Evolutionary conservation across 176 grass and related monocot species (phyloP).

Genomic region (Saccharum officinarum): DNA sequence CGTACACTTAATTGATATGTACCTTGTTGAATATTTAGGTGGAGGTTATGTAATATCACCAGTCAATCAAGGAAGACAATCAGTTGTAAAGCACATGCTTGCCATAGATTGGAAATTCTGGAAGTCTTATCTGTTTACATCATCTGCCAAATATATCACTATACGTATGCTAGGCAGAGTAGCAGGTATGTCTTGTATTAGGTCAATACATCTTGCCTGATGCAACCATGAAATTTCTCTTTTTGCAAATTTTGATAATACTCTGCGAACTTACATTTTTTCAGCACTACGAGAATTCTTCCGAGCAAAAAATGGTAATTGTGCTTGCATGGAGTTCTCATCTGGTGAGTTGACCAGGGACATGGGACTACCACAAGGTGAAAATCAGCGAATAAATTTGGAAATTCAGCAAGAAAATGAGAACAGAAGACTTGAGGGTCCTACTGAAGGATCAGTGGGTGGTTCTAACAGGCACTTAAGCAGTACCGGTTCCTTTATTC

Average conservation of each 20-base stretch:
- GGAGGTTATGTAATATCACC: constrained; percentile 97
- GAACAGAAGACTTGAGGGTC: constrained; percentile 45
- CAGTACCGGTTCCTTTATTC: constrained; percentile 64
- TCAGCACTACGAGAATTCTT: constrained; percentile 93
- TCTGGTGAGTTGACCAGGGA: constrained; percentile 70
- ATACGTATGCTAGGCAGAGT: constrained; percentile 84
- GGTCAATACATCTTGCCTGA: constrained; percentile 27
- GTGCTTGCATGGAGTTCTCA: constrained; percentile 70
- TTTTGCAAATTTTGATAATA: constrained; percentile 15
- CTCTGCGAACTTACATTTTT: constrained; percentile 6
- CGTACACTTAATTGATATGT: constrained; percentile 29
- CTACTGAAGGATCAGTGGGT: constrained; percentile 46
- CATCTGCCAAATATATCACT: constrained; percentile 78
- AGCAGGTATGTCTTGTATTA: constrained; percentile 62
- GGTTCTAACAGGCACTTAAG: constrained; percentile 55
- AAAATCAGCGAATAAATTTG: constrained; percentile 51
- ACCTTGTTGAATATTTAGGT: constrained; percentile 53
- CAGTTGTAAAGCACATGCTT: constrained; percentile 98
- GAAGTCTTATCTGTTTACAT: constrained; percentile 81
- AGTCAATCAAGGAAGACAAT: constrained; percentile 85
- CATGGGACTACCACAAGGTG: constrained; percentile 49
- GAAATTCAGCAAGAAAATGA: constrained; percentile 54
- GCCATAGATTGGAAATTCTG: constrained; percentile 99
- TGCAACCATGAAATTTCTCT: background rate
- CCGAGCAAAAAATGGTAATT: constrained; percentile 80